phyloP scores from a whole-genome alignment of 1,139 yeast genomes.

The Lodderomyces jiufengensis region DNA sequence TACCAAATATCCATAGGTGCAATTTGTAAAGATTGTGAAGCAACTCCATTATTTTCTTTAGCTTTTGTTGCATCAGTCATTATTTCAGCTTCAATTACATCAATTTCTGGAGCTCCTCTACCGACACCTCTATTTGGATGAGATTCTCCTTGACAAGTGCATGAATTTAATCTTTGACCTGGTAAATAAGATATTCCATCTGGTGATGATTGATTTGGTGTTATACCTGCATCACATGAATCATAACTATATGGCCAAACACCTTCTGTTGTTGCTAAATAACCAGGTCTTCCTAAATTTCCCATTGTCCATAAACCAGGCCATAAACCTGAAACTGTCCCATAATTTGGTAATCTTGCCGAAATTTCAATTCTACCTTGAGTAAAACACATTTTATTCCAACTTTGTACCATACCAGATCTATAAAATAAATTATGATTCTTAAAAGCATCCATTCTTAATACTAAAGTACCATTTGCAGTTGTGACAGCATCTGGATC shows the following conservation, averaged over 20 bases:
- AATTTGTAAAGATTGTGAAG: constrained; percentile 76
- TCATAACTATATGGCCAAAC: constrained; percentile 89
- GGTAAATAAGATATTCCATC: constrained; percentile 80
- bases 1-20: constrained; percentile 91
- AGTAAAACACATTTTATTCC: constrained; percentile 81
- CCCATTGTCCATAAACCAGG: constrained; percentile 92
- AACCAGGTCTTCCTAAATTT: constrained; percentile 82
- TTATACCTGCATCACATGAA: constrained; percentile 81
- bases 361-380: constrained; percentile 71
- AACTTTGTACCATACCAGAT: constrained; percentile 80
- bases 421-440: constrained; percentile 73
- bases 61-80: constrained; percentile 27
- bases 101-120: constrained; percentile 90
- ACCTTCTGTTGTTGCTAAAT: constrained; percentile 73
- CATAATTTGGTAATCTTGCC: constrained; percentile 68
- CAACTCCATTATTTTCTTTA: constrained; percentile 53
- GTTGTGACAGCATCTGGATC: constrained; percentile 79
- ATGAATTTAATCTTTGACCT: constrained; percentile 67
- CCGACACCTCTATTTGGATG: constrained; percentile 81
- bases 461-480: constrained; percentile 56
- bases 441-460: constrained; percentile 70
- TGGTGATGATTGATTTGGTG: constrained; percentile 80
- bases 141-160: constrained; percentile 72
- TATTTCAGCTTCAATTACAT: constrained; percentile 73
- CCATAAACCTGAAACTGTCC: constrained; percentile 74